Percentiles rank a stretch among this genome's conserved stretches.
These are phyloP conservation scores for Nakazawaea peltata DNA, from an alignment of 805 yeast species.

Conservation along the genomic window DNA sequence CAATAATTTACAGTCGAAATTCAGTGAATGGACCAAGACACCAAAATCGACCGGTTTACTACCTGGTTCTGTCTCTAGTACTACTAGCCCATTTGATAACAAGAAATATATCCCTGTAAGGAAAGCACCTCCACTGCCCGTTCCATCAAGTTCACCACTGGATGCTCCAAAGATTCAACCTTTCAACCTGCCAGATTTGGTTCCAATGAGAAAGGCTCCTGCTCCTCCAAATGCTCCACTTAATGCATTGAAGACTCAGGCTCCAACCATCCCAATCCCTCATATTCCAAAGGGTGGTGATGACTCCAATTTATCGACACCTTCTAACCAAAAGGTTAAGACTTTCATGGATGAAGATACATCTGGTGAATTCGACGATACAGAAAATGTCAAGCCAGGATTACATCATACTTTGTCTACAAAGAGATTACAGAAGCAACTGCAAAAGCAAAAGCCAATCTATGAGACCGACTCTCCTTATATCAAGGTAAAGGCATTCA, in stretches of 20 bases:
- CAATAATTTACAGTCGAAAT: slow-evolving; percentile 20
- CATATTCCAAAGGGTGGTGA: neutral
- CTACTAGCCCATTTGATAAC: slow-evolving; percentile 12
- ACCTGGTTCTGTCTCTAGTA: slow-evolving; percentile 6
- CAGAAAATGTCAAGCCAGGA: neutral
- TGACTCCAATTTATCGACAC: neutral
- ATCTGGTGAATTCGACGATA: neutral
- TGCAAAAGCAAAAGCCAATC: slow-evolving; percentile 9
- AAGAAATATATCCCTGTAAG: slow-evolving; percentile 28
- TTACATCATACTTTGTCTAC: slow-evolving; percentile 8
- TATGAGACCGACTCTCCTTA: slow-evolving; percentile 10
- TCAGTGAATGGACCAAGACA: slow-evolving; percentile 36
- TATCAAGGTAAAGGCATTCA: slow-evolving; percentile 10
- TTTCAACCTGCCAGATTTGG: slow-evolving; percentile 21
- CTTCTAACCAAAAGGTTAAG: slow-evolving; percentile 1
- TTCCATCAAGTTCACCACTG: neutral
- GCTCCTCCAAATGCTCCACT: slow-evolving; percentile 32
- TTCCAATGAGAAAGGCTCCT: slow-evolving; percentile 49
- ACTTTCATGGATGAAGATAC: neutral
- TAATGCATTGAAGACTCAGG: neutral
- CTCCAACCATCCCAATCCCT: too few species aligned
- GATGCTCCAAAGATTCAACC: slow-evolving; percentile 7
- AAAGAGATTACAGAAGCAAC: slow-evolving; percentile 8
- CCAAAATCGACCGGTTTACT: slow-evolving; percentile 12
- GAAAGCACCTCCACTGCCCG: slow-evolving; percentile 34